Conservation (phyloP, 257 asterid species). For the Solanum verrucosum region DNA sequence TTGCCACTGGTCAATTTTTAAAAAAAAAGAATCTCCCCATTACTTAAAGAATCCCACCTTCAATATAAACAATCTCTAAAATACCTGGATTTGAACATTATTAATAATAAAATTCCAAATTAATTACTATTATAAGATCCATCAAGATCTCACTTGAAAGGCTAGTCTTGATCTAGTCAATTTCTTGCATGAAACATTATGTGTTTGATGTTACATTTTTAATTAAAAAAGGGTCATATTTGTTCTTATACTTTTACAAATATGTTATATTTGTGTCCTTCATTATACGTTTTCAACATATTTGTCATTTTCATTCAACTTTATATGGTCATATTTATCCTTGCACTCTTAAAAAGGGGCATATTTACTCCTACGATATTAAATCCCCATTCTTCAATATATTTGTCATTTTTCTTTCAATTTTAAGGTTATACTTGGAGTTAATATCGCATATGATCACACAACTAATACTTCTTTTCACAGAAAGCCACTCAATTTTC, state of each 20-base stretch:
- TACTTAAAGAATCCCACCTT: slow-evolving; percentile 6
- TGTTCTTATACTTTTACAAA: too few relatives aligned
- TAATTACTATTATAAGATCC: slow-evolving; percentile 20
- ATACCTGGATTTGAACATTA: slow-evolving; percentile 6
- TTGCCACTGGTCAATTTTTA: slow-evolving; percentile 6
- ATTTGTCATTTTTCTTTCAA: too few relatives aligned
- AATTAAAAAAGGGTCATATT: too few relatives aligned
- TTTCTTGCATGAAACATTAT: slow-evolving; percentile 12
- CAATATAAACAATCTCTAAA: not conserved
- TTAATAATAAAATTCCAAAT: not conserved
- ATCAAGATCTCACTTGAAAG: slow-evolving; percentile 40
- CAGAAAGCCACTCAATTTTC: too few relatives aligned
- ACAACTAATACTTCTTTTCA: too few relatives aligned
- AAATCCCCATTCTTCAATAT: not conserved
- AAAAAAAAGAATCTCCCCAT: slow-evolving; percentile 14
- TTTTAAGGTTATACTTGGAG: too few relatives aligned
- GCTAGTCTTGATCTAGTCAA: slow-evolving; percentile 28
- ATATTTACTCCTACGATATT: not conserved
- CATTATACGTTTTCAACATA: too few relatives aligned
- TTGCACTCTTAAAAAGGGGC: not conserved
- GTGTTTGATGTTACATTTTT: not conserved
- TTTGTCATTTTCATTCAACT: too few relatives aligned
- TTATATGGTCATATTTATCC: not conserved
- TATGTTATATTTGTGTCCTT: too few relatives aligned
- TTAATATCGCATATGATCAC: too few relatives aligned